Evolutionary conservation across 352 stramenopile species (phyloP), one percentile per base, ranked within the genome.

Genomic region (Phytophthora quininea): DNA sequence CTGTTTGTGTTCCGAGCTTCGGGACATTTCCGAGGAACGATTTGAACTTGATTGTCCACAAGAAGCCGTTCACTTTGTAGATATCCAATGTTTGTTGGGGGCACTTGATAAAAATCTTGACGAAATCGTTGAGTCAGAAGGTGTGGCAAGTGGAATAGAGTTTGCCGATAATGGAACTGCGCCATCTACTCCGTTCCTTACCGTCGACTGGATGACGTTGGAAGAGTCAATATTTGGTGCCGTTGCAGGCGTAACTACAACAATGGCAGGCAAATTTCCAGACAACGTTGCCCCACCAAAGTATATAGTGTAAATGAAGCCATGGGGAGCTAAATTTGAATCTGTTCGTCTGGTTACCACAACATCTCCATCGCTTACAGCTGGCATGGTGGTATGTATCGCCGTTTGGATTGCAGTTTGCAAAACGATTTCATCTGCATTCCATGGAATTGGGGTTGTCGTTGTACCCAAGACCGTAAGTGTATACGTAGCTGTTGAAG

Each of bases 41-140:
- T 42, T 88, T 88, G 52, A 94, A 94, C 47, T 88, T 90, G 56
- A 94, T 83, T 0, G 81, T 92, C 86, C 86, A 94, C 12, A 88
- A 54, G 12, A 92, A 91, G 0, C 85, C 85, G 29, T 93, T 92
- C 12, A 86, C 84, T 61, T 89, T 93, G 64, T 79, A 94, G 6
- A 94, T 74, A 7, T 69, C 74, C 8, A 92, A 58, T n/a, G n/a
- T 68, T n/a, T 49, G 8, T 8, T 57, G 2, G 73, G 63, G n/a
- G 73, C 71, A 3, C 60, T 66, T 2, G 67, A 59, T 2, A 92
- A 35, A 52, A 76, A 94, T 9, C 54, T 49, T 0, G 81, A 73
- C 0, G 69, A 10, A 0, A 54, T 71, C 2, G 56, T 66, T 0
- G 79, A 37, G 8, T 76, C 60, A 3, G 50, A 58, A 4, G 65